Base-by-base conservation (phyloP, 108 stramenopile genomes). In the Cyclotella baltica region DNA sequence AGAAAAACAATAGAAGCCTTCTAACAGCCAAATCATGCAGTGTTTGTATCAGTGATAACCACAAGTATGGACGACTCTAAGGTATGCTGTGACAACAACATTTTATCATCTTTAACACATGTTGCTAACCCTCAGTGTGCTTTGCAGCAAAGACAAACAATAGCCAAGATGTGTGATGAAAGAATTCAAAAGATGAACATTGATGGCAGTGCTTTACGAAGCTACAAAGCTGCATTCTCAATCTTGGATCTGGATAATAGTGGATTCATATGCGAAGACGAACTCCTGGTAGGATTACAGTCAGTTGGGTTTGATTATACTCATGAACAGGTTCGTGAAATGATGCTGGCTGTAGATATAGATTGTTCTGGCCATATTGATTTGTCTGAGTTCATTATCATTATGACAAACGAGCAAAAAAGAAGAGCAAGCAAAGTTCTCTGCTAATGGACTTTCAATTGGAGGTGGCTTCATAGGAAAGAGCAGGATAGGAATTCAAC, bases 231-330 rank as follows among this genome's bases (percentile, higher is more conserved):
- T 23, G 72, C 73, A n/a, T 80, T 80, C 46, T 28, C 28, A 23
- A 80, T 80, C 53, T 56, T 80, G 20, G 78, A 80, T 65, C 34
- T 80, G 22, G 78, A 80, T 51, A 70, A 70, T 29, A 70, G 78
- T 31, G 78, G 78, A 11, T 67, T 62, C 18, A 80, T 80, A 18
- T 69, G 64, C 22, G 72, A 80, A 62, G 78, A 80, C 18, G 78
- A 80, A 47, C 72, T 80, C 3, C 36, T 72, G 30, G 28, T 80
- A 15, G 78, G 78, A 38, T 63, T 80, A 18, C 47, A 73, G 62
- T 70, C 68, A 2, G 64, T 80, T 28, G 78, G 78, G 0, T 51
- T 43, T 27, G 36, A 72, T 30, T 72, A 71, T 9, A 36, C 46
- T 0, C 52, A 47, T 19, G 78, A 48, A 25, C 64, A 73, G 67